Evolutionary conservation across 2,329 filamentous ascomycete species (phyloP).

Genomic region (Rachicladosporium sp.): DNA sequence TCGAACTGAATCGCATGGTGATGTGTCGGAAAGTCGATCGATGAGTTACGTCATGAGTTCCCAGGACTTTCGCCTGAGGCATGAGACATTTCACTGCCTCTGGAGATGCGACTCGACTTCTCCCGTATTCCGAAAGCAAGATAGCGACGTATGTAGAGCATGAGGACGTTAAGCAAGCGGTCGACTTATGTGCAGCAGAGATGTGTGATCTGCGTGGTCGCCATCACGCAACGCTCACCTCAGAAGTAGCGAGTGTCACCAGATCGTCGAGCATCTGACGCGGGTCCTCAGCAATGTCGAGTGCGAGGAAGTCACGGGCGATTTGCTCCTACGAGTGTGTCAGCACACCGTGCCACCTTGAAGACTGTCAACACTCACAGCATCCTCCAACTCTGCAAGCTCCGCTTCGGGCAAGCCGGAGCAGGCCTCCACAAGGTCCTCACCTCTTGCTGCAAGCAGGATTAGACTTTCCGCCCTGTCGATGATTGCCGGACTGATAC

Average conservation of each 20-base stretch:
- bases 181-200: no score
- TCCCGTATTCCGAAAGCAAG: no score
- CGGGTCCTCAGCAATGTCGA: slow-evolving; percentile 25
- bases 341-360: slow-evolving; percentile 5
- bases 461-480: slow-evolving; percentile 64
- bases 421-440: slow-evolving; percentile 64
- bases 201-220: no score
- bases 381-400: slow-evolving; percentile 51
- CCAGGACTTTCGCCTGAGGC: no score
- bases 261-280: slow-evolving; percentile 27
- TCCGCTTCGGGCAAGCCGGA: slow-evolving; percentile 54
- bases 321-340: slow-evolving; percentile 26
- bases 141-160: no score
- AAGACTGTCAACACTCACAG: slow-evolving; percentile 33
- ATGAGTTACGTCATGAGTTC: no score
- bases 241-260: slow-evolving; percentile 15
- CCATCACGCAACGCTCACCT: background rate
- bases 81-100: no score
- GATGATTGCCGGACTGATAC: slow-evolving; percentile 60
- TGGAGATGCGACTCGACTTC: no score
- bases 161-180: no score
- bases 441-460: slow-evolving; percentile 53
- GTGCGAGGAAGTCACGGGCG: slow-evolving; percentile 30
- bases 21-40: no score
- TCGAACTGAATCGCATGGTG: no score